Evolutionary conservation across 2,329 filamentous ascomycete genomes (phyloP), one percentile per base, ranked within the genome.

Genomic region (Fusarium dlaminii): DNA sequence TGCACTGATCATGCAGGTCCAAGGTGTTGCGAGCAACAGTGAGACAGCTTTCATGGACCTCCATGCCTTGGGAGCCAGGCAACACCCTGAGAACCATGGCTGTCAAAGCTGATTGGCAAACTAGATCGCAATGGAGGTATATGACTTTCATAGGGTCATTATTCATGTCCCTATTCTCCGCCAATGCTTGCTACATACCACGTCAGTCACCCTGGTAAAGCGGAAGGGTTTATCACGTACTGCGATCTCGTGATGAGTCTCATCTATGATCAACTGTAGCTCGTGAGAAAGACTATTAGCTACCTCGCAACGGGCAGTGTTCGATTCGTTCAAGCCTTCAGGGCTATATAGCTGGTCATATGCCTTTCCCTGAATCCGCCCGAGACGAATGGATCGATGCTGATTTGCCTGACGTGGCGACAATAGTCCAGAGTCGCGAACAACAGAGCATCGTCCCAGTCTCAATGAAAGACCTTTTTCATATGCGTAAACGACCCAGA

Each of bases 381-480:
- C 73, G 39, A 74, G 56, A 32, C 64, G 77, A 27, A 66, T 72
- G 17, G 54, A 62, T 17, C 73, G 77, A n/a, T 63, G 55, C 9
- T 75, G 75, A 11, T 67, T 59, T 9, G 22, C 32, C n/a, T 75
- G 61, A 11, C 72, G 56, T 5, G 68, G 54, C 46, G 78, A 66
- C 18, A 75, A 75, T 14, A 83, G 78, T 22, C 83, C 81, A 27
- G 58, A 45, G 52, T 84, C 82, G 10, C 75, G 75, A 39, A 84
- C 77, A 22, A 72, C 79, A 5, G 83, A 81, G 14, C 77, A 75
- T 2, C 82, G 77, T 14, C 81, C 80, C 15, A 83, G 72, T 17
- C 83, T 77, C 20, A 84, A 70, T 6, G 82, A 82, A 6, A 84
- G 71, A 0, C 81, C 78, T 37, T 81, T 83, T 27, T 84, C 83